Evolutionary conservation across 139 green algal genomes (phyloP).

Genomic region (Ulvella scutata): DNA sequence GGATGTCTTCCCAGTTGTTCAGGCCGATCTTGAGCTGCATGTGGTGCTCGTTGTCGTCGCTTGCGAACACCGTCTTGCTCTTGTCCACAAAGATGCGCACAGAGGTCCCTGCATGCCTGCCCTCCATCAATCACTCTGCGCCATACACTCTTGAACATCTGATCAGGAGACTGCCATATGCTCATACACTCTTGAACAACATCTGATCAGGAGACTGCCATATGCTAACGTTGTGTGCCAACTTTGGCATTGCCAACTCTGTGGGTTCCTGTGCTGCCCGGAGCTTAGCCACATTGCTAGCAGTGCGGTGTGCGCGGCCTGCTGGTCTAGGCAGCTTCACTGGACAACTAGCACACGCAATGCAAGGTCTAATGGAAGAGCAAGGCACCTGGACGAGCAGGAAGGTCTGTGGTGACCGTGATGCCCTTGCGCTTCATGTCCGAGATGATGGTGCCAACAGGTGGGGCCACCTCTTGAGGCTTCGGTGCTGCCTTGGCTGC

Average conservation of each 20-base stretch:
- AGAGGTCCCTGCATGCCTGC: neutral
- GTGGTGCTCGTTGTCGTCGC: neutral
- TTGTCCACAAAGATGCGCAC: neutral
- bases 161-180: neutral
- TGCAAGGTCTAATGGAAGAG: too few species aligned
- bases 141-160: neutral
- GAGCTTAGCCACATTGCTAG: neutral
- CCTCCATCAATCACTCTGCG: neutral
- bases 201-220: neutral
- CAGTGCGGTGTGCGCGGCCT: neutral
- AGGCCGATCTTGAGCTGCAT: constrained; percentile 50
- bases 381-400: too few species aligned
- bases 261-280: neutral
- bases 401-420: too few species aligned
- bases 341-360: too few species aligned
- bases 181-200: neutral
- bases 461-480: too few species aligned
- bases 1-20: constrained; percentile 65
- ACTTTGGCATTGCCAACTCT: constrained; percentile 1
- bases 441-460: too few species aligned
- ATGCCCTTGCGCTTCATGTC: too few species aligned
- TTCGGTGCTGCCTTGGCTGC: too few species aligned
- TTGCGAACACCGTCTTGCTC: neutral
- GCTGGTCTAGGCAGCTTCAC: neutral
- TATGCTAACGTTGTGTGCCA: neutral